Conservation (phyloP, 2,329 filamentous ascomycete species). For the Colletotrichum sp. region DNA sequence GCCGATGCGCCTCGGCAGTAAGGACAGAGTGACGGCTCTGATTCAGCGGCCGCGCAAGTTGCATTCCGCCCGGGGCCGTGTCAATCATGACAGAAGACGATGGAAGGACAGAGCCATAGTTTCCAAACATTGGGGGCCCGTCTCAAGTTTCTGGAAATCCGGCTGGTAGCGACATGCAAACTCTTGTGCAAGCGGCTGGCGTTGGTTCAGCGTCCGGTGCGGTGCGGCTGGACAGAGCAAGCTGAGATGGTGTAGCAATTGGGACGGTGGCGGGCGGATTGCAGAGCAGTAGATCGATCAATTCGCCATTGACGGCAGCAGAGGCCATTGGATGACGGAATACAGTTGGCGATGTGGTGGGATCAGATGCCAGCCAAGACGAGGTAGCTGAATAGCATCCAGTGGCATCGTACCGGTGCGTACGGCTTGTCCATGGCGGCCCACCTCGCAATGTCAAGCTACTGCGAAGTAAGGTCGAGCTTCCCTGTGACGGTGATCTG, state of each 20-base stretch:
- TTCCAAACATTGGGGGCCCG: not conserved
- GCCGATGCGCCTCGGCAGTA: not conserved
- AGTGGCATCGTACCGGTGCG: not conserved
- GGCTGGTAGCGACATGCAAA: not conserved
- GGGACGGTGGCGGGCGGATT: not conserved
- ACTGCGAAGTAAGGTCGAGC: not conserved
- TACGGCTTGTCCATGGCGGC: slow-evolving; percentile 1
- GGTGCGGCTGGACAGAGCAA: not conserved
- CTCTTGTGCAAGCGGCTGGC: not conserved
- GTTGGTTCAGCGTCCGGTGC: not conserved
- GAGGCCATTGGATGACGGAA: slow-evolving; percentile 12
- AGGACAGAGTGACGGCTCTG: not conserved
- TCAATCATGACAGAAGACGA: not conserved
- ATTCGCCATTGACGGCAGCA: not conserved
- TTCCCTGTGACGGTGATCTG: slow-evolving; percentile 13
- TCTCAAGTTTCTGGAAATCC: not conserved
- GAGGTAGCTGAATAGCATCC: not conserved
- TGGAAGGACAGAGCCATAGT: not conserved
- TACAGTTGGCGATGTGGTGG: slow-evolving; percentile 6
- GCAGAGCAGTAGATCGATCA: not conserved
- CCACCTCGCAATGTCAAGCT: not conserved
- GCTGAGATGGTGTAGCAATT: not conserved
- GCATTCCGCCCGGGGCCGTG: not conserved
- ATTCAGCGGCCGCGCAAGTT: not conserved
- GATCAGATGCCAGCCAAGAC: slow-evolving; percentile 16